phyloP scores from a whole-genome alignment of 352 stramenopile genomes.

The Phytophthora europaea region DNA sequence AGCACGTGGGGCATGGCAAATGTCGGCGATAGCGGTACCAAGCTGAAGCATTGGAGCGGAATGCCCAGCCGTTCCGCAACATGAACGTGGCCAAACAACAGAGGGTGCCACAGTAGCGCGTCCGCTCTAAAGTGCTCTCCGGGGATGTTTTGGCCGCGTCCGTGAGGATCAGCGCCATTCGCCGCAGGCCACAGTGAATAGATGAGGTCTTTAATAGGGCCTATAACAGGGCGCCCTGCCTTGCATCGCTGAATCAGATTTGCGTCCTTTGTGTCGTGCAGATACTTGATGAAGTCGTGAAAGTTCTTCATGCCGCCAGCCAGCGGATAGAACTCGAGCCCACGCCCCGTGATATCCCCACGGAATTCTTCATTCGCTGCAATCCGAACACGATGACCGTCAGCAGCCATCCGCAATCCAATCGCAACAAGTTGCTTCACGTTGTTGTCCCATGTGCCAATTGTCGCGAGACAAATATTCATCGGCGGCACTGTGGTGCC shows the following conservation, averaged over 20 bases:
- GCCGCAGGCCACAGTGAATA: slow-evolving; percentile 51
- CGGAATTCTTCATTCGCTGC: slow-evolving; percentile 78
- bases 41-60: slow-evolving; percentile 53
- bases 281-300: slow-evolving; percentile 49
- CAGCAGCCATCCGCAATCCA: slow-evolving; percentile 57
- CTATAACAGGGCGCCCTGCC: slow-evolving; percentile 28
- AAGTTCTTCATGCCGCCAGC: slow-evolving; percentile 39
- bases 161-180: slow-evolving; percentile 39
- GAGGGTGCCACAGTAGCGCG: slow-evolving; percentile 41
- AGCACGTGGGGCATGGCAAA: slow-evolving; percentile 57
- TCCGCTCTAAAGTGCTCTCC: slow-evolving; percentile 42
- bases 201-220: slow-evolving; percentile 40
- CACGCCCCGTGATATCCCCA: slow-evolving; percentile 50
- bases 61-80: slow-evolving; percentile 58
- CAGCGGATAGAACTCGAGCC: slow-evolving; percentile 65
- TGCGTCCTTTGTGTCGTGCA: slow-evolving; percentile 41
- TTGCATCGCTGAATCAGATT: slow-evolving; percentile 41
- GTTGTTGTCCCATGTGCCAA: slow-evolving; percentile 62
- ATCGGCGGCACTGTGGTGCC: slow-evolving; percentile 37
- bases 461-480: slow-evolving; percentile 58
- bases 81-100: slow-evolving; percentile 49
- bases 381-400: slow-evolving; percentile 89
- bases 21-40: slow-evolving; percentile 49
- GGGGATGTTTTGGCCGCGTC: slow-evolving; percentile 33
- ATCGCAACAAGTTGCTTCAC: slow-evolving; percentile 71